Evolutionary conservation across 257 asterid species (phyloP).

Genomic region (Lycium barbarum): DNA sequence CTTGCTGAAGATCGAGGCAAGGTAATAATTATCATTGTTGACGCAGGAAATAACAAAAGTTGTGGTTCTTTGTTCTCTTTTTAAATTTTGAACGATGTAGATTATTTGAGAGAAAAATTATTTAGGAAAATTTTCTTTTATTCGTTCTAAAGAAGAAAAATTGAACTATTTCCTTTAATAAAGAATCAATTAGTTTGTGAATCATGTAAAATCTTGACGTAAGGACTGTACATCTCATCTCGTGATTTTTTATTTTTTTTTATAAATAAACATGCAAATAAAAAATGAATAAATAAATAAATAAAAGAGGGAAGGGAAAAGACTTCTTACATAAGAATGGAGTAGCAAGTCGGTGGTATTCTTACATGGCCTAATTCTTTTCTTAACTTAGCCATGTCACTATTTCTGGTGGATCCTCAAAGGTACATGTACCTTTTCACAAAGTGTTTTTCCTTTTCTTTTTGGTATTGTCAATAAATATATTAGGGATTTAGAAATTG

Average conservation of each 20-base stretch:
- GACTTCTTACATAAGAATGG: not conserved
- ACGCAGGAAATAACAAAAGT: not conserved
- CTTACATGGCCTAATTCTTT: not conserved
- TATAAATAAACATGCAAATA: not conserved
- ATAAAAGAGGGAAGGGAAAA: not conserved
- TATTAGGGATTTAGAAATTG: not conserved
- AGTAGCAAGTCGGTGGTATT: conserved; percentile 21
- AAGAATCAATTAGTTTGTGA: not conserved
- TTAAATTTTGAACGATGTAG: not conserved
- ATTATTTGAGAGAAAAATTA: not conserved
- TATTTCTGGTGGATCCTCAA: conserved; percentile 13
- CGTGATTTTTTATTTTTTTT: not conserved
- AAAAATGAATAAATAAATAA: not conserved
- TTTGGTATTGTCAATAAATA: not conserved
- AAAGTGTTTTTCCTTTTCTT: not conserved
- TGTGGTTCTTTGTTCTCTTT: not conserved
- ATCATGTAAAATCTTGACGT: not conserved
- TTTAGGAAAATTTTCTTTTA: not conserved
- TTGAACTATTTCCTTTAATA: too few relatives aligned
- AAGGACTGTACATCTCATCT: not conserved
- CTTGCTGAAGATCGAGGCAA: too few relatives aligned
- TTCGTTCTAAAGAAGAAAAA: not conserved
- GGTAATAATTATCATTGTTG: too few relatives aligned
- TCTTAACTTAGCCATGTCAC: conserved; percentile 3
- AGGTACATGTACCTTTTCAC: not conserved